Evolutionary conservation across 768 basidiomycete genomes (phyloP), one percentile per base, ranked within the genome.

Genomic region (Galerina sulciceps): DNA sequence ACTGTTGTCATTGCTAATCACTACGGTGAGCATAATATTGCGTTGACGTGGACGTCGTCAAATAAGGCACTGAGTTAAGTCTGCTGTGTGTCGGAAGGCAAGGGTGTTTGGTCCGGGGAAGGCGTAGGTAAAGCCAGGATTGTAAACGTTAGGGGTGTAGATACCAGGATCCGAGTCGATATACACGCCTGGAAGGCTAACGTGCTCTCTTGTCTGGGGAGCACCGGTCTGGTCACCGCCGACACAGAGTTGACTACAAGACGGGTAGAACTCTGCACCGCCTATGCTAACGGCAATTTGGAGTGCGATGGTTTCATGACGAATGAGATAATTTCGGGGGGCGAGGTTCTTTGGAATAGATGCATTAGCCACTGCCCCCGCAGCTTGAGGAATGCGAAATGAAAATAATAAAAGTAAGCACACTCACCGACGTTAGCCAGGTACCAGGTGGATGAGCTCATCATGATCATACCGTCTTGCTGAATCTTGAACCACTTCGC

Each of bases 211-310:
- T 4, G 70, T 20, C 0, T 69, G 65, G 3, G 88, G 86, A 1
- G 61, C 69, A 11, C 82, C 86, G 1, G 78, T 79, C 44, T 79
- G 79, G 48, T 74, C 79, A 9, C 90, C 89, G 1, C 78, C 73
- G 38, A 93, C 70, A 41, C 69, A 73, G 58, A 89, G 68, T 71
- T 87, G 81, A 3, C 81, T 77, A 70, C 91, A 94, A 31, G 84
- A 82, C 0, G 89, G 86, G 69, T 94, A 94, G 72, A 92, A 93
- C 73, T 94, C 91, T n/a, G n/a, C n/a, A n/a, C n/a, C n/a, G n/a
- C n/a, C n/a, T n/a, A n/a, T n/a, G n/a, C 66, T 62, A n/a, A 67
- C 76, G 1, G 81, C 90, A 45, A 86, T 79, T 66, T 93, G 91
- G 10, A 93, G 83, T 9, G 88, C 87, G 69, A 93, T 87, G 71